phyloP scores from a whole-genome alignment of 2,329 filamentous ascomycete species.

The Epichloe sibirici region DNA sequence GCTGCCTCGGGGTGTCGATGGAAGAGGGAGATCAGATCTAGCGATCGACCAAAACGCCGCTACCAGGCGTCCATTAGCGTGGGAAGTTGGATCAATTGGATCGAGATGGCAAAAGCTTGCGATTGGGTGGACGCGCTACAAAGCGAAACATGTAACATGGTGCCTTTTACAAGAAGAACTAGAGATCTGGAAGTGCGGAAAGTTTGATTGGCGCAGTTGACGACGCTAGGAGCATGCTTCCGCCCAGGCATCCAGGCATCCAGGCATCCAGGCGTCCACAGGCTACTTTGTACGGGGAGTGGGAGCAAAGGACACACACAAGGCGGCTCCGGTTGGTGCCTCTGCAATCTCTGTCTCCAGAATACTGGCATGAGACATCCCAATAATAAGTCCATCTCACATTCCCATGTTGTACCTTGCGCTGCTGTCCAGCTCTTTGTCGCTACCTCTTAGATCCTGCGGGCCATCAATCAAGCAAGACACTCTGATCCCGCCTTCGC shows the following conservation, averaged over 20 bases:
- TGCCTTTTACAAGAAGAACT: no score
- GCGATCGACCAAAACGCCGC: slow-evolving; percentile 5
- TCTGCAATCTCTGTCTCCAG: neutral
- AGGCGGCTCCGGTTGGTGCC: no score
- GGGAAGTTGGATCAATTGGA: neutral
- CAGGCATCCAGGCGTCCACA: no score
- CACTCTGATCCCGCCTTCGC: neutral
- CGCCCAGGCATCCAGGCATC: no score
- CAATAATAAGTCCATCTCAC: neutral
- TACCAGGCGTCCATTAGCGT: neutral
- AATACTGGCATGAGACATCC: neutral
- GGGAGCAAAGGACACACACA: no score
- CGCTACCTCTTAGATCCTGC: neutral
- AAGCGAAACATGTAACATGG: no score
- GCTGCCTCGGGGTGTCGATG: neutral
- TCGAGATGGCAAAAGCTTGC: neutral
- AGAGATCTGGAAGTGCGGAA: no score
- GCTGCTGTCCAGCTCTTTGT: neutral
- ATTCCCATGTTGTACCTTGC: no score
- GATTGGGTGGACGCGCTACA: neutral
- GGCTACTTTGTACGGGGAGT: no score
- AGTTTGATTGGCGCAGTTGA: no score
- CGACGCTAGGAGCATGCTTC: no score
- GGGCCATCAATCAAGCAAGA: neutral
- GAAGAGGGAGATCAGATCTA: slow-evolving; percentile 10